Percentiles rank a stretch among this genome's conserved stretches.
Conservation (phyloP, 495 filamentous ascomycete species). For the Astrothelium macrocarpum region DNA sequence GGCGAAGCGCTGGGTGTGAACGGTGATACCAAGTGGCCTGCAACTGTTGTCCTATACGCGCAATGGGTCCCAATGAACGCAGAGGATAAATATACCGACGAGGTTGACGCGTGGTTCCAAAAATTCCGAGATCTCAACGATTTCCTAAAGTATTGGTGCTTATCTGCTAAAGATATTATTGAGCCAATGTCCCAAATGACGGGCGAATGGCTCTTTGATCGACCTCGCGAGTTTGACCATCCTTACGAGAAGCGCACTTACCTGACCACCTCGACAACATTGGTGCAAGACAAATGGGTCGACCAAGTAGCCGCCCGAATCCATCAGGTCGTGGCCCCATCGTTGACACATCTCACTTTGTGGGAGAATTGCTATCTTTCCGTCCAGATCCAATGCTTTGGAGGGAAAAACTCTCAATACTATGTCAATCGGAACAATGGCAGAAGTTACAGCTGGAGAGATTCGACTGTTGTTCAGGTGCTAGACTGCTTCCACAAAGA, state of each 20-base stretch:
- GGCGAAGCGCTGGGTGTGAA: conserved; percentile 15
- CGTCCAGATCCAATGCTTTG: conserved; percentile 32
- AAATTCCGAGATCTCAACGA: conserved; percentile 15
- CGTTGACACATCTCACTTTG: conserved; percentile 19
- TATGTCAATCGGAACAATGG: conserved; percentile 32
- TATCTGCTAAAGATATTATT: conserved; percentile 21
- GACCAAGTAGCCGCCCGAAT: conserved; percentile 30
- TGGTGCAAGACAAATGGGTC: conserved; percentile 29
- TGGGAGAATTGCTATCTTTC: conserved; percentile 26
- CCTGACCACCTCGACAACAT: conserved; percentile 28
- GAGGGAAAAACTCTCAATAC: conserved; percentile 34
- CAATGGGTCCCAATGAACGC: conserved; percentile 34
- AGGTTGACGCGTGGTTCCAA: conserved; percentile 27
- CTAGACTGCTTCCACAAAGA: conserved; percentile 33
- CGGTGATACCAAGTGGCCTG: conserved; percentile 20
- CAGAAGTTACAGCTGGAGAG: conserved; percentile 36
- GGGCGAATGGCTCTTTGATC: conserved; percentile 33
- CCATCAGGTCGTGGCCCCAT: conserved; percentile 26
- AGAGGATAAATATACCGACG: conserved; percentile 28
- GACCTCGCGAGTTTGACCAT: conserved; percentile 29
- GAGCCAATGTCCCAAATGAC: conserved; percentile 34
- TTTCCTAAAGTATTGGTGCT: background rate
- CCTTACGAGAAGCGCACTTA: conserved; percentile 37
- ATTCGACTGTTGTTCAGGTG: conserved; percentile 26
- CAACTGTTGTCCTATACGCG: conserved; percentile 33